A percentile compares a stretch with the other conserved stretches of the same genome.
These are phyloP conservation scores for Quercus wislizeni DNA, from an alignment of 306 rosid genomes.

Conservation along the genomic window DNA sequence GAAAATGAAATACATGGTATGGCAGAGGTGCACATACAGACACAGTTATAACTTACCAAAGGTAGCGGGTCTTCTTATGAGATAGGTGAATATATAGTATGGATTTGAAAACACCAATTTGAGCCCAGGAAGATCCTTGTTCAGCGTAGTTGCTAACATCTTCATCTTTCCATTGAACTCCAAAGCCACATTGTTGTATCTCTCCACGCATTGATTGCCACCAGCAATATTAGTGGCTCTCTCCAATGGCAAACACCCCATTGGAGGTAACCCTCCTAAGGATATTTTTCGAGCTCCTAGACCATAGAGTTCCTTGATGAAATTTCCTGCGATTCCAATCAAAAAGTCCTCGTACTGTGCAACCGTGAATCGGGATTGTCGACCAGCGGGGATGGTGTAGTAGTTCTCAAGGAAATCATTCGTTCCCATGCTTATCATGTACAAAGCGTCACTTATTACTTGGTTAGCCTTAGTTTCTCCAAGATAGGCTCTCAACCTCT, in stretches of 20 bases:
- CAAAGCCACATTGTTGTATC: conserved; percentile 51
- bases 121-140: conserved; percentile 55
- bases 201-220: conserved; percentile 43
- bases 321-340: conserved; percentile 54
- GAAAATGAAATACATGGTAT: background rate
- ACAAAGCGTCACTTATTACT: conserved; percentile 47
- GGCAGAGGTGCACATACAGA: background rate
- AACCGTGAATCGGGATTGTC: conserved; percentile 49
- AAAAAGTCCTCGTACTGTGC: conserved; percentile 55
- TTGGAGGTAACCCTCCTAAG: conserved; percentile 87
- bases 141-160: conserved; percentile 43
- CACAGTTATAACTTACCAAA: conserved; percentile 48
- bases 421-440: conserved; percentile 78
- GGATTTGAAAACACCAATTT: conserved; percentile 75
- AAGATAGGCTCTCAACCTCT: conserved; percentile 44
- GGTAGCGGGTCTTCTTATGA: conserved; percentile 47
- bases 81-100: conserved; percentile 35
- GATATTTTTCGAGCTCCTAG: conserved; percentile 88
- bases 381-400: conserved; percentile 48
- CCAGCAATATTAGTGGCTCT: conserved; percentile 59
- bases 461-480: conserved; percentile 52
- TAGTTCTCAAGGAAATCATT: conserved; percentile 89
- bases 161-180: conserved; percentile 71
- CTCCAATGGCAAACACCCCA: conserved; percentile 95
- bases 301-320: conserved; percentile 49